Conservation (phyloP, 768 basidiomycete species). For the Suillus lakei region DNA sequence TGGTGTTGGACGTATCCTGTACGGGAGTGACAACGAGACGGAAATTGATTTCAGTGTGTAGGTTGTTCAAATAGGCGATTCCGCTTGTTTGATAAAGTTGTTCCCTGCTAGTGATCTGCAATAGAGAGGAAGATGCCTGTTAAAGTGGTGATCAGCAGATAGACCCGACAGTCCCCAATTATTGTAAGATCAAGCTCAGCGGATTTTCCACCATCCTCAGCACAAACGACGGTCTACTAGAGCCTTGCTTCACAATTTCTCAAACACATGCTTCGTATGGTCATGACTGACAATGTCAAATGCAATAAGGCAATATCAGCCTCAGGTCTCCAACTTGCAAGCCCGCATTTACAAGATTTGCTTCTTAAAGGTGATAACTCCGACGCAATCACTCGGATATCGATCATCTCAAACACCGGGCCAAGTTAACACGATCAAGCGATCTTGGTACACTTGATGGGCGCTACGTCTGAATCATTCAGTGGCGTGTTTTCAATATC, state of each 20-base stretch:
- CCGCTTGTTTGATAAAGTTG: neutral
- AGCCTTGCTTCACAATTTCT: neutral
- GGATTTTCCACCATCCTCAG: neutral
- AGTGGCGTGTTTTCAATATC: neutral
- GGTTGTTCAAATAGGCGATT: slow-evolving; percentile 4
- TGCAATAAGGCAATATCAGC: neutral
- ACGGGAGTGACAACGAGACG: neutral
- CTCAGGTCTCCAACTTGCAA: neutral
- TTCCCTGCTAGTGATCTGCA: neutral
- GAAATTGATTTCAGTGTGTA: neutral
- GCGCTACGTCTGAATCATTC: neutral
- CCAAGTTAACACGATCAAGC: neutral
- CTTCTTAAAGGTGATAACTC: neutral
- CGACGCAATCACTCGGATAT: neutral
- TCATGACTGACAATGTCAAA: neutral
- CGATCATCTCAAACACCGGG: slow-evolving; percentile 1
- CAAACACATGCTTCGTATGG: neutral
- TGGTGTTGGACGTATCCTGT: too few species aligned
- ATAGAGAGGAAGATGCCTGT: neutral
- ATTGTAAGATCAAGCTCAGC: slow-evolving; percentile 2
- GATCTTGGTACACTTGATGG: neutral
- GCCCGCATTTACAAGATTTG: neutral
- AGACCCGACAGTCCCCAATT: neutral
- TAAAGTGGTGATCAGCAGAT: neutral
- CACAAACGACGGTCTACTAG: neutral